These are phyloP conservation scores for Aspergillus eucalypticola DNA, from an alignment of 2,329 filamentous ascomycete genomes.

Conservation along the genomic window DNA sequence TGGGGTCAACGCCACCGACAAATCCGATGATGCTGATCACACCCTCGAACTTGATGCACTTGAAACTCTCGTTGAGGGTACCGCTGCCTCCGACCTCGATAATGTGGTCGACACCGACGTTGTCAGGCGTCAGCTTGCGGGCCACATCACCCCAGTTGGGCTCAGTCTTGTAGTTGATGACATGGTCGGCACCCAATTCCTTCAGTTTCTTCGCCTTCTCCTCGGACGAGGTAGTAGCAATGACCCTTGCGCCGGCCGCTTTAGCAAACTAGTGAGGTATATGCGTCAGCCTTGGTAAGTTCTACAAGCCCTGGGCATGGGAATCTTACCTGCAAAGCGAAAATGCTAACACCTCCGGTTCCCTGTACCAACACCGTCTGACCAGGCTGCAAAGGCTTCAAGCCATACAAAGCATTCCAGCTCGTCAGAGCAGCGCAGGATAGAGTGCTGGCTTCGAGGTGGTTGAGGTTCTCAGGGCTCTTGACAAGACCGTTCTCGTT, in stretches of 20 bases:
- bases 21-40: conserved; percentile 60
- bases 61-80: conserved; percentile 60
- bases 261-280: conserved; percentile 45
- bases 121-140: conserved; percentile 50
- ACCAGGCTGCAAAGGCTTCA: conserved; percentile 56
- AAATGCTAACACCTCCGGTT: conserved; percentile 61
- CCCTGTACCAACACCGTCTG: conserved; percentile 61
- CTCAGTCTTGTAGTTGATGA: conserved; percentile 62
- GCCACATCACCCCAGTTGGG: conserved; percentile 63
- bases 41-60: conserved; percentile 56
- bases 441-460: conserved; percentile 58
- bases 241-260: conserved; percentile 55
- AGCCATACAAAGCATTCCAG: conserved; percentile 66
- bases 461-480: conserved; percentile 58
- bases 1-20: conserved; percentile 50
- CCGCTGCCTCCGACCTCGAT: conserved; percentile 66
- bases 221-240: conserved; percentile 61
- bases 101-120: conserved; percentile 61
- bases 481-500: conserved; percentile 67
- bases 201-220: conserved; percentile 56
- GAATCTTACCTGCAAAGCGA: conserved; percentile 51
- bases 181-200: conserved; percentile 58
- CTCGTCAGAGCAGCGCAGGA: conserved; percentile 63
- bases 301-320: not conserved
- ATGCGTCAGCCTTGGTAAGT: not conserved